A percentile compares a stretch with the other conserved stretches of the same genome.
phyloP scores from a whole-genome alignment of 257 asterid genomes.

The Haberlea rhodopensis region DNA sequence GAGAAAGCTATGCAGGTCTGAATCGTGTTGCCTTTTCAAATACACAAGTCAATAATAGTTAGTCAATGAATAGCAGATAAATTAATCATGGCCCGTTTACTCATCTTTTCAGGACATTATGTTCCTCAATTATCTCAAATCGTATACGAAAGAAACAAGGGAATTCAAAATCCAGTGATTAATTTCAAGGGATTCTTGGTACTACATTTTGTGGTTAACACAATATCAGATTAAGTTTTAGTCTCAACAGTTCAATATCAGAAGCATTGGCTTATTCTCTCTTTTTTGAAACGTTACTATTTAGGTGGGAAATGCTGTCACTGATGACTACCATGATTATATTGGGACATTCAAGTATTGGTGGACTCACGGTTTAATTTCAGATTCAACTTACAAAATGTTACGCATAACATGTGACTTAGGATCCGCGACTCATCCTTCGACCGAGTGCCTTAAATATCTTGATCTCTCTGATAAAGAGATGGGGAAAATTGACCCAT shows the following conservation, averaged over 20 bases:
- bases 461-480: slow-evolving; percentile 54
- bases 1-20: slow-evolving; percentile 96
- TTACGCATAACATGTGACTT: slow-evolving; percentile 51
- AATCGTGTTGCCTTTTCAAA: slow-evolving; percentile 1
- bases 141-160: slow-evolving; percentile 62
- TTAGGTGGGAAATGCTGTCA: slow-evolving; percentile 98
- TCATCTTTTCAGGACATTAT: slow-evolving; percentile 69
- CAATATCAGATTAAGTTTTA: slow-evolving; percentile 3
- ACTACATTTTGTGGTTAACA: slow-evolving; percentile 12
- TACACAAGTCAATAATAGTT: background rate
- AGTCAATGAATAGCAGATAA: background rate
- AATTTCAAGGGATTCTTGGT: slow-evolving; percentile 96
- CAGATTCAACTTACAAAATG: slow-evolving; percentile 78
- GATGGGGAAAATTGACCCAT: slow-evolving; percentile 79
- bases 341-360: slow-evolving; percentile 93
- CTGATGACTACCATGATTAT: slow-evolving; percentile 78
- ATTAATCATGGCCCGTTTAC: slow-evolving; percentile 10
- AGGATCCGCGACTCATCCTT: slow-evolving; percentile 82
- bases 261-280: slow-evolving; percentile 20
- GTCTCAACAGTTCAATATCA: background rate
- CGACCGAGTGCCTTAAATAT: slow-evolving; percentile 55
- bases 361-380: slow-evolving; percentile 97
- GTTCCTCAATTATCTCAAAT: slow-evolving; percentile 91
- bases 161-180: slow-evolving; percentile 64
- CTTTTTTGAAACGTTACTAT: slow-evolving; percentile 11